Base-by-base conservation (phyloP, 106 monocot species). In the Dioscorea dumetorum region DNA sequence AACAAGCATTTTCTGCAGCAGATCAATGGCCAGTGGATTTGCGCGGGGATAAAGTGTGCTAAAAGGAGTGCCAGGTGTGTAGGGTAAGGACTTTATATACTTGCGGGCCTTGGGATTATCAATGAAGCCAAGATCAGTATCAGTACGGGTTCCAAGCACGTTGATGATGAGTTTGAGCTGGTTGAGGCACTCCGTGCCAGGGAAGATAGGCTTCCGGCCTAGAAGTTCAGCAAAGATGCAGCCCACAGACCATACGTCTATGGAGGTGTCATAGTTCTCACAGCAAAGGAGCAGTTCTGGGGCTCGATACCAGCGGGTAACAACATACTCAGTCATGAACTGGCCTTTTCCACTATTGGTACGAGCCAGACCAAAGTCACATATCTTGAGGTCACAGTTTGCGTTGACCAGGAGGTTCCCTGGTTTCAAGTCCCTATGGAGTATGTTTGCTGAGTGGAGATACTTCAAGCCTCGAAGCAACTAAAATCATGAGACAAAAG, bases 241-340 rank as follows among this genome's bases (percentile, higher is more conserved):
- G 17, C 93, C 93, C 16, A 93, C 93, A 3, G 93, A 93, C 93
- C 93, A 93, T 13, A 93, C 86, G 66, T 93, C 93, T 18, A 93
- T 93, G n/a, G 93, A 88, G 8, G 93, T 88, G 22, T 85, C 88
- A 61, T 93, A 93, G 50, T 83, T 83, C 33, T 88, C 93, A 61
- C 93, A 93, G 64, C 93, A 88, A 1, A 93, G 77, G 8, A 93
- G 85, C 14, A 93, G 72, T 68, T 93, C 93, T 8, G 93, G 93
- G 50, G 93, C 93, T 10, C 93, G 74, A 60, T 88, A 93, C 93
- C 93, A 93, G 21, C 93, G 85, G 48, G 93, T 93, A 22, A 93
- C 93, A 48, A 93, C 93, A 71, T 93, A 93, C 68, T 93, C 93
- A 0, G 93, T 93, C 93, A 93, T 88, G 62, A 88, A 86, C 33